Percentiles rank a stretch among this genome's conserved stretches.
These are phyloP conservation scores for Scalesia atractyloides DNA, from an alignment of 129 eudicot species.

Conservation along the genomic window DNA sequence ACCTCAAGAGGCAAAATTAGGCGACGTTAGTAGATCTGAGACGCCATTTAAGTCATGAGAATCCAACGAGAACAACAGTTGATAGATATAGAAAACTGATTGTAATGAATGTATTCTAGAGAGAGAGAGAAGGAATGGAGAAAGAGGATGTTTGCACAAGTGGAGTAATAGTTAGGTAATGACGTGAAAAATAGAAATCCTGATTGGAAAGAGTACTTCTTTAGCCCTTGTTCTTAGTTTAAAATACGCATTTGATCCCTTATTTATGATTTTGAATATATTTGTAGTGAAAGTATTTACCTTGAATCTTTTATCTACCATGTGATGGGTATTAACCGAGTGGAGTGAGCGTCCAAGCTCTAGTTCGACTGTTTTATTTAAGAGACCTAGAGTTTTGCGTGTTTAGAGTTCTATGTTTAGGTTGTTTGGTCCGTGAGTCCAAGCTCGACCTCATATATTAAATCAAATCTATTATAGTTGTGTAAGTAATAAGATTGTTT, in stretches of 20 bases:
- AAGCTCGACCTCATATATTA: no score
- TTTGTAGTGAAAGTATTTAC: not conserved
- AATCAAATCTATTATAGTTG: no score
- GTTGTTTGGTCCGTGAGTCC: not conserved
- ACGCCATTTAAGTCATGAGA: slow-evolving; percentile 33
- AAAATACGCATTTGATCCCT: not conserved
- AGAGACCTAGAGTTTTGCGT: not conserved
- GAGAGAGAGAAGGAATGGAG: slow-evolving; percentile 25
- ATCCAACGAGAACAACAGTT: slow-evolving; percentile 32
- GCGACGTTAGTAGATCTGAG: slow-evolving; percentile 42
- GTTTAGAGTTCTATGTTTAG: not conserved
- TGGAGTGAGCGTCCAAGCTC: not conserved
- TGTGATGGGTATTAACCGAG: no score
- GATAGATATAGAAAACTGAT: slow-evolving; percentile 33
- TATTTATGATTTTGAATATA: not conserved
- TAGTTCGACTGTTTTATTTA: not conserved
- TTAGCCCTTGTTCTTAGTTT: slow-evolving; percentile 13
- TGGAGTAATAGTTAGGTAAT: slow-evolving; percentile 38
- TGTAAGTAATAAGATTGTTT: no score
- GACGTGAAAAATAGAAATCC: slow-evolving; percentile 23
- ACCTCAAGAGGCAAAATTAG: slow-evolving; percentile 34
- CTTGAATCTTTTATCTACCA: not conserved
- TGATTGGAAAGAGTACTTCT: not conserved
- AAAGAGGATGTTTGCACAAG: slow-evolving; percentile 29
- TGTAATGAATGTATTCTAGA: slow-evolving; percentile 22